Evolutionary conservation across 352 stramenopile genomes (phyloP).

Genomic region (Phytophthora tentaculata): DNA sequence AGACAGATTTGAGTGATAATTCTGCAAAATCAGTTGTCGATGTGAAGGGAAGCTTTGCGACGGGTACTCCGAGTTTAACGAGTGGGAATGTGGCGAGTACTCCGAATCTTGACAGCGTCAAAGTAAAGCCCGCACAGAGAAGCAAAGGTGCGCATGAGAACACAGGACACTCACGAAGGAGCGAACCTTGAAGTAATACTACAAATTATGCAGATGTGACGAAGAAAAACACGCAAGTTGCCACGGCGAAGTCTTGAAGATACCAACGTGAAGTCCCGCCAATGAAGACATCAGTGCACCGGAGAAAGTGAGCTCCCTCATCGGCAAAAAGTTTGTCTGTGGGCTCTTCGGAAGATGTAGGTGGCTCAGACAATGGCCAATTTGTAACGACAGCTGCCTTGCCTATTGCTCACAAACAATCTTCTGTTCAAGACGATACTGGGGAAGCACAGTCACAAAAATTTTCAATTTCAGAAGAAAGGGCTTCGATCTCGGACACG

Average conservation of each 20-base stretch:
- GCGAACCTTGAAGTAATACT: too few species aligned
- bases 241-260: not conserved
- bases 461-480: not conserved
- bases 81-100: not conserved
- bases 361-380: not conserved
- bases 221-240: not conserved
- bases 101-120: not conserved
- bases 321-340: not conserved
- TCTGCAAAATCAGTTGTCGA: not conserved
- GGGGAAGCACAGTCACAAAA: not conserved
- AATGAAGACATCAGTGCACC: not conserved
- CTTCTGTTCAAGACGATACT: not conserved
- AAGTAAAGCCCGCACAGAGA: not conserved
- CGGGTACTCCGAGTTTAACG: not conserved
- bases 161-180: not conserved
- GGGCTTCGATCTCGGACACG: not conserved
- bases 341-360: not conserved
- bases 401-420: not conserved
- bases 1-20: not conserved
- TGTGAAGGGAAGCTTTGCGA: not conserved
- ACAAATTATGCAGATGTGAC: not conserved
- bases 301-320: not conserved
- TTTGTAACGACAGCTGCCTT: not conserved
- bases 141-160: not conserved
- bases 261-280: not conserved